phyloP scores from a whole-genome alignment of 345 rosid species.

The Pugionium dolabratum region DNA sequence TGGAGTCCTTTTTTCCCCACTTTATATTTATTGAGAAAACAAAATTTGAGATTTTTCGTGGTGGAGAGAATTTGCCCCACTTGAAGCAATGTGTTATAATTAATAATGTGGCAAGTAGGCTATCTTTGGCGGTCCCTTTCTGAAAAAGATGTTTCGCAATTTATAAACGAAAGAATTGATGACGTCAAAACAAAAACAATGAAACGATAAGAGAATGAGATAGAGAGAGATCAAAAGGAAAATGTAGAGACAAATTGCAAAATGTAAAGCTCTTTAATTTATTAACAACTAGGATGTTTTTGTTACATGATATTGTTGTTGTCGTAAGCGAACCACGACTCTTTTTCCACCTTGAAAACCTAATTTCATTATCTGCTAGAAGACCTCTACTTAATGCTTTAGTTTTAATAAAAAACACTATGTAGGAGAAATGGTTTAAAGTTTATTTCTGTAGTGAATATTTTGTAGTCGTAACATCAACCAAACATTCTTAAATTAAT shows the following conservation, averaged over 20 bases:
- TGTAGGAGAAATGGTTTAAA: neutral
- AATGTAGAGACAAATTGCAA: slow-evolving; percentile 36
- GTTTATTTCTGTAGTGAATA: neutral
- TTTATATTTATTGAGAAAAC: slow-evolving; percentile 15
- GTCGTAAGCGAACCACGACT: slow-evolving; percentile 1
- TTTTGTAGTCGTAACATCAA: neutral
- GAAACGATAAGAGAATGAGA: slow-evolving; percentile 31
- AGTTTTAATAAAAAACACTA: neutral
- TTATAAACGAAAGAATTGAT: slow-evolving; percentile 31
- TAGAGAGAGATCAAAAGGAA: slow-evolving; percentile 21
- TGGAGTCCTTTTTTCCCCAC: too few species aligned
- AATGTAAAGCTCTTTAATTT: slow-evolving; percentile 31
- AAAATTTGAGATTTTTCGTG: slow-evolving; percentile 14
- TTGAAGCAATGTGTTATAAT: slow-evolving; percentile 39
- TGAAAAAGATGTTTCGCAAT: slow-evolving; percentile 30
- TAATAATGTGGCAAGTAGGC: slow-evolving; percentile 39
- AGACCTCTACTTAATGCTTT: neutral
- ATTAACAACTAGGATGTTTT: slow-evolving; percentile 34
- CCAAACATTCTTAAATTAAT: neutral
- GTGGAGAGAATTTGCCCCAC: slow-evolving; percentile 40
- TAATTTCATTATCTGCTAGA: slow-evolving; percentile 29
- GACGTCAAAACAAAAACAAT: slow-evolving; percentile 19
- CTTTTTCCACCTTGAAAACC: slow-evolving; percentile 12
- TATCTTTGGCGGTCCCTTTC: slow-evolving; percentile 40
- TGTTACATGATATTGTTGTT: slow-evolving; percentile 26